These are phyloP conservation scores for Saccharum hybrid DNA, from an alignment of 202 grass and related monocot genomes.

Conservation along the genomic window DNA sequence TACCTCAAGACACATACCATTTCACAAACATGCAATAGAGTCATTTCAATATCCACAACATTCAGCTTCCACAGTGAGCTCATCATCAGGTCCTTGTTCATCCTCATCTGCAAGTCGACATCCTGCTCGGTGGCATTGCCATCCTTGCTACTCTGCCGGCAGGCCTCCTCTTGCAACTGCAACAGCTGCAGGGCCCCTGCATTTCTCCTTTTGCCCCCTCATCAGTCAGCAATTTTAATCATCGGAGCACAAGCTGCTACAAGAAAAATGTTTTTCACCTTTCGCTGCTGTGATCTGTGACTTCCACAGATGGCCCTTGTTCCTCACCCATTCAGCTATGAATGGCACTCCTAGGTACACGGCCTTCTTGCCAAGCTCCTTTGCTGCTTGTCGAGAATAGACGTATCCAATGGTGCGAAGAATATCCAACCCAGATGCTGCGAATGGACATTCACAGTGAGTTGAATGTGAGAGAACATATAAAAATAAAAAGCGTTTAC, in stretches of 20 bases:
- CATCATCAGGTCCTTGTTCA: slow-evolving; percentile 99
- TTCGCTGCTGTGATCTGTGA: slow-evolving; percentile 95
- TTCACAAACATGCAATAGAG: slow-evolving; percentile 90
- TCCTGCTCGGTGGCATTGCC: slow-evolving; percentile 63
- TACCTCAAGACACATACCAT: slow-evolving; percentile 60
- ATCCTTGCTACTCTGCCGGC: slow-evolving; percentile 75
- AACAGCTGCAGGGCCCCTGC: slow-evolving; percentile 91
- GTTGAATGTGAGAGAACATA: slow-evolving; percentile 7
- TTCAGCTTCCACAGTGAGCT: slow-evolving; percentile 96
- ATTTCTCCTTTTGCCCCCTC: slow-evolving; percentile 55
- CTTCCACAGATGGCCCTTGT: slow-evolving; percentile 97
- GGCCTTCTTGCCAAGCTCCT: slow-evolving; percentile 95
- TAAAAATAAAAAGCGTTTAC: not conserved
- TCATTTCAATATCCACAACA: slow-evolving; percentile 94
- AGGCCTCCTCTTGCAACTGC: slow-evolving; percentile 86
- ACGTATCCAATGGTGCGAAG: slow-evolving; percentile 90
- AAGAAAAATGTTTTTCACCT: slow-evolving; percentile 58
- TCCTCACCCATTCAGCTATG: slow-evolving; percentile 93
- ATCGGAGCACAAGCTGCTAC: not conserved
- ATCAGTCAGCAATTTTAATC: slow-evolving; percentile 63
- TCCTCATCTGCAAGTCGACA: slow-evolving; percentile 79
- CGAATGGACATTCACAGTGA: slow-evolving; percentile 26
- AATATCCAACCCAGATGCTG: slow-evolving; percentile 85
- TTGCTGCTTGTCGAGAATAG: slow-evolving; percentile 88
- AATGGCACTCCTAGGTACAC: slow-evolving; percentile 96